These are phyloP conservation scores for Candida silvatica DNA, from an alignment of 805 yeast species.

Conservation along the genomic window DNA sequence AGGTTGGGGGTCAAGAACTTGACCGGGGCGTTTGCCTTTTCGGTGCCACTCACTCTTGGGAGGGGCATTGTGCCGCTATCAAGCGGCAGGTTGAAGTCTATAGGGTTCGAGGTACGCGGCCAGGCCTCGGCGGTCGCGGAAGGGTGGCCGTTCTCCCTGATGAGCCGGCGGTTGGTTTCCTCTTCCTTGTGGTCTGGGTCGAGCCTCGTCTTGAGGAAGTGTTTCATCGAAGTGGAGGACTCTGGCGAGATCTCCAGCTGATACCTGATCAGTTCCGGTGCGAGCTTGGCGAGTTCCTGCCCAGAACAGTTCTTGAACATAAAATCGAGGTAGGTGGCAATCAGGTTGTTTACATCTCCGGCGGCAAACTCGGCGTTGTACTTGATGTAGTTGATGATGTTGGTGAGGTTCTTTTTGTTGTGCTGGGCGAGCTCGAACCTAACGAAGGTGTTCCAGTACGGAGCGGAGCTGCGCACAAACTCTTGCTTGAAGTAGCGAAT, in stretches of 20 bases:
- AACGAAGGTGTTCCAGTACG: constrained; percentile 52
- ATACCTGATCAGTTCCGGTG: constrained; percentile 17
- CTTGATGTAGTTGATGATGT: constrained; percentile 37
- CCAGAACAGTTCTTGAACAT: constrained; percentile 20
- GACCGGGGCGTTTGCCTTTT: constrained; percentile 44
- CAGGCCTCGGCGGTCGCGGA: constrained; percentile 27
- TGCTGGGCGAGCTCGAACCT: constrained; percentile 39
- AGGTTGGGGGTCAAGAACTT: constrained; percentile 21
- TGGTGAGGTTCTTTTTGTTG: constrained; percentile 36
- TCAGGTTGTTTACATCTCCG: constrained; percentile 32
- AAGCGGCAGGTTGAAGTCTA: too few species aligned
- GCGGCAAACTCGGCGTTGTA: constrained; percentile 40
- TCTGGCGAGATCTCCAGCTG: constrained; percentile 24
- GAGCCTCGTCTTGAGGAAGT: constrained; percentile 23
- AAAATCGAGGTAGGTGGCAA: constrained; percentile 30
- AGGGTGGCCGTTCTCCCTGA: constrained; percentile 29
- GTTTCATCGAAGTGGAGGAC: constrained; percentile 24
- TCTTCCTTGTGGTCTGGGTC: constrained; percentile 23
- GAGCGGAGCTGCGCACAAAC: constrained; percentile 29
- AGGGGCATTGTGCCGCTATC: constrained; percentile 26
- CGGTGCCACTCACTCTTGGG: constrained; percentile 59
- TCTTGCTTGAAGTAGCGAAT: constrained; percentile 19
- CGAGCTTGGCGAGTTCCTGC: constrained; percentile 12
- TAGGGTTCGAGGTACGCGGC: constrained; percentile 28
- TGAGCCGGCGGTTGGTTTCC: constrained; percentile 17